Evolutionary conservation across 805 yeast genomes (phyloP).

Genomic region (Nakazawaea anatomiae): DNA sequence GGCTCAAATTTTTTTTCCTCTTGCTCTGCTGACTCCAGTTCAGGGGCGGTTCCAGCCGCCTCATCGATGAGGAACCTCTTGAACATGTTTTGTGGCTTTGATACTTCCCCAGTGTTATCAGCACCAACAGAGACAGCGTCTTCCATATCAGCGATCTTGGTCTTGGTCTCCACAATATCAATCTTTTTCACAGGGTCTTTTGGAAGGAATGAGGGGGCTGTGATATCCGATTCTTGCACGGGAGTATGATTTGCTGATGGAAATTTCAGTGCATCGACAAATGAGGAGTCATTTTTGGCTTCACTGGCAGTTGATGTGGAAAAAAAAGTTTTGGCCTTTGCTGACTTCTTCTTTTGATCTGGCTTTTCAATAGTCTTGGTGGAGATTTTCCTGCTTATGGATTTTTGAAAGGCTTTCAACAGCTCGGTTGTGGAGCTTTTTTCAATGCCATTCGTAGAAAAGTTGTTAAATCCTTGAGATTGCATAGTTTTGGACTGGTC

Average conservation of each 20-base stretch:
- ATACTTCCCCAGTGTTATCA: conserved; percentile 5
- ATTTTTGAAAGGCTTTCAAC: conserved; percentile 4
- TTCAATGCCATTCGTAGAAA: conserved; percentile 12
- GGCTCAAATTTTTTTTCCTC: conserved; percentile 3
- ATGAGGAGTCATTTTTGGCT: conserved; percentile 53
- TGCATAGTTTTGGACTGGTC: conserved; percentile 2
- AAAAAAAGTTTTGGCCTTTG: not conserved
- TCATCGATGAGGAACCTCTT: conserved; percentile 6
- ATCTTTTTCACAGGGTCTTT: conserved; percentile 11
- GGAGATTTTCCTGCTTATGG: not conserved
- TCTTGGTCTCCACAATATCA: conserved; percentile 5
- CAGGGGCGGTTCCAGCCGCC: not conserved
- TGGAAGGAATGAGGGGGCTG: conserved; percentile 22
- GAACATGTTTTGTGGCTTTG: conserved; percentile 1
- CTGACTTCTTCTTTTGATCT: conserved; percentile 6
- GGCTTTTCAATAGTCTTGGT: not conserved
- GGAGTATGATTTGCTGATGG: conserved; percentile 27
- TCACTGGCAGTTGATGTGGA: conserved; percentile 16
- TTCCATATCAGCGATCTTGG: conserved; percentile 8
- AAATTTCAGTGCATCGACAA: conserved; percentile 50
- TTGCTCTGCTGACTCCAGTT: not conserved
- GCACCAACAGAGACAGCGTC: conserved; percentile 10
- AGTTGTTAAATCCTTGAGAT: not conserved
- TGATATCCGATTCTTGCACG: conserved; percentile 16
- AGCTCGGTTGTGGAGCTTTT: conserved; percentile 1